Conservation (phyloP, 805 yeast genomes). For the Candida pseudoglaebosa region DNA sequence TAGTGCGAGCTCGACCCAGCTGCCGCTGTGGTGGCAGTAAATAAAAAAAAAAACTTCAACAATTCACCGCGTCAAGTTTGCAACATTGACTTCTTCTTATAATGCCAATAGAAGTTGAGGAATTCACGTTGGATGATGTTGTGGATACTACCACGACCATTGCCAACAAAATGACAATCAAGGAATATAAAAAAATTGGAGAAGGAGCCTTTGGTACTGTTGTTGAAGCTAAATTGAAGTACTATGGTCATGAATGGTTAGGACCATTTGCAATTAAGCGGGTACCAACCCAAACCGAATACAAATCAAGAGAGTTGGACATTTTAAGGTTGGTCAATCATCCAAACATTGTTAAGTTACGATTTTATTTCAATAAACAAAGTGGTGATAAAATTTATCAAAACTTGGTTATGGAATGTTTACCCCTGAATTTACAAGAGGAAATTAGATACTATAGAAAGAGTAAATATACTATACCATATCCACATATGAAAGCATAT, state of each 20-base stretch:
- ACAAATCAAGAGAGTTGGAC: slow-evolving; percentile 77
- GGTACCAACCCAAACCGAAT: slow-evolving; percentile 85
- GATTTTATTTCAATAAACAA: slow-evolving; percentile 67
- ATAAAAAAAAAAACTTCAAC: too few relatives aligned
- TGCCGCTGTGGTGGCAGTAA: too few relatives aligned
- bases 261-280: slow-evolving; percentile 85
- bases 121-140: slow-evolving; percentile 43
- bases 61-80: too few relatives aligned
- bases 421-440: slow-evolving; percentile 73
- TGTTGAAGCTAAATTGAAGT: slow-evolving; percentile 59
- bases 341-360: slow-evolving; percentile 71
- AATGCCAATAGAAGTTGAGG: slow-evolving; percentile 14
- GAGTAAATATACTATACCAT: slow-evolving; percentile 58
- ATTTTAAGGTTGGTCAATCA: slow-evolving; percentile 70
- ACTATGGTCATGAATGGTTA: slow-evolving; percentile 43
- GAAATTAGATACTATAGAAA: slow-evolving; percentile 70
- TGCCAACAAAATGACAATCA: slow-evolving; percentile 59
- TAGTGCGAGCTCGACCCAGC: too few relatives aligned
- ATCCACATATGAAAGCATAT: slow-evolving; percentile 72
- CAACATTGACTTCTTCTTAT: not conserved
- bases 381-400: slow-evolving; percentile 70
- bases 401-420: slow-evolving; percentile 82
- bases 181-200: slow-evolving; percentile 71
- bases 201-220: slow-evolving; percentile 89
- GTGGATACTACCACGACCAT: slow-evolving; percentile 54